Evolutionary conservation across 768 basidiomycete species (phyloP).

Genomic region (Boletus vermiculosoides): DNA sequence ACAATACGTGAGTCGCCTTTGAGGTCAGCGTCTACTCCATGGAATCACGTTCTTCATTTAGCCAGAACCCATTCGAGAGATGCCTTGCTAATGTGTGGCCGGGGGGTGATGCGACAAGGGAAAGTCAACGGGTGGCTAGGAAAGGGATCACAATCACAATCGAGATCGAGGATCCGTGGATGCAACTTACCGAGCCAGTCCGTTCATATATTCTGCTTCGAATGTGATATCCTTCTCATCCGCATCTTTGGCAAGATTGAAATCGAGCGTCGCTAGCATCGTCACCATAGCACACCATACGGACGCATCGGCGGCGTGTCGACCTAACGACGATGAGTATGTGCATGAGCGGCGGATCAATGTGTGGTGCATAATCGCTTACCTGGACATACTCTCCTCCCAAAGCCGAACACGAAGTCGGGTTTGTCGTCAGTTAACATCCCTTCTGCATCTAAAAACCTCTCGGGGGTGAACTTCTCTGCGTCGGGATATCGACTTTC

Average conservation of each 20-base stretch:
- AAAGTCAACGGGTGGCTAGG: slow-evolving; percentile 12
- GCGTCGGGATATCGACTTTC: neutral
- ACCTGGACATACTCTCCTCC: slow-evolving; percentile 18
- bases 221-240: slow-evolving; percentile 7
- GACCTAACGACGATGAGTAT: slow-evolving; percentile 4
- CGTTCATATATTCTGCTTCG: neutral
- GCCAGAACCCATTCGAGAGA: slow-evolving; percentile 3
- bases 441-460: neutral
- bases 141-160: neutral
- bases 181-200: neutral
- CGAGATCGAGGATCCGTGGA: neutral
- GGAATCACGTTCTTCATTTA: neutral
- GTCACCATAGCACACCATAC: slow-evolving; percentile 13
- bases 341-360: neutral
- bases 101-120: slow-evolving; percentile 16
- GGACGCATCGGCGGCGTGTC: slow-evolving; percentile 5
- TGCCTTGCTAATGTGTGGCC: slow-evolving; percentile 6
- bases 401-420: slow-evolving; percentile 20
- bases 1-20: neutral
- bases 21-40: neutral
- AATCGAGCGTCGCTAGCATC: slow-evolving; percentile 23
- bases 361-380: neutral
- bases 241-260: slow-evolving; percentile 11
- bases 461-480: neutral
- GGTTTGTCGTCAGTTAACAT: slow-evolving; percentile 8